A percentile compares a stretch with the other conserved stretches of the same genome.
Evolutionary conservation across 495 filamentous ascomycete genomes (phyloP).

Genomic region (Hamigera avellanea): DNA sequence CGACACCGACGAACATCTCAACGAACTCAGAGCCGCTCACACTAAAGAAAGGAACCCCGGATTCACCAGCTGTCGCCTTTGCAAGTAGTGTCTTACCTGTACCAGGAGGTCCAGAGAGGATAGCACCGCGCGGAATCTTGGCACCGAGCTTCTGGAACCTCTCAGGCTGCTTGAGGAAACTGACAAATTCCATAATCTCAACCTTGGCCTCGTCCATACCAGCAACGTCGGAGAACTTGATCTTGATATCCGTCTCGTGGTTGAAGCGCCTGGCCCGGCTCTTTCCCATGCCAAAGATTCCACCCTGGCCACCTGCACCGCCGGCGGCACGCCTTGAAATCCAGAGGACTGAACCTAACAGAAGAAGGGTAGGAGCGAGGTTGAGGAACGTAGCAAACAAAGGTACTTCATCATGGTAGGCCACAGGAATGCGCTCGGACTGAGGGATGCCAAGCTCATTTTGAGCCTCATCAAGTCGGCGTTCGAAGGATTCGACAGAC

Average conservation of each 20-base stretch:
- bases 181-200: slow-evolving; percentile 99
- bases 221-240: slow-evolving; percentile 93
- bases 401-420: slow-evolving; percentile 67
- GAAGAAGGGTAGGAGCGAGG: slow-evolving; percentile 77
- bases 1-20: slow-evolving; percentile 99
- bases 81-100: slow-evolving; percentile 97
- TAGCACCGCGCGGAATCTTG: slow-evolving; percentile 94
- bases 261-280: slow-evolving; percentile 95
- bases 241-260: slow-evolving; percentile 89
- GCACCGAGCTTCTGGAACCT: slow-evolving; percentile 87
- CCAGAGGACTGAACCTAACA: slow-evolving; percentile 70
- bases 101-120: slow-evolving; percentile 90
- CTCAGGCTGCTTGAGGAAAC: slow-evolving; percentile 83
- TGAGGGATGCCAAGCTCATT: slow-evolving; percentile 72
- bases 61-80: slow-evolving; percentile 95
- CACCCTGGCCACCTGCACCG: slow-evolving; percentile 55
- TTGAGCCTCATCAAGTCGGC: slow-evolving; percentile 76
- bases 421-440: slow-evolving; percentile 79
- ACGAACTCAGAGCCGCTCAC: slow-evolving; percentile 98
- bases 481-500: slow-evolving; percentile 86
- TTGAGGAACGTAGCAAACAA: slow-evolving; percentile 52
- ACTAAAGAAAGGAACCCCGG: slow-evolving; percentile 94
- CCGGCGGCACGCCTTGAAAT: slow-evolving; percentile 54
- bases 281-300: slow-evolving; percentile 90
- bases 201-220: slow-evolving; percentile 98